These are phyloP conservation scores for Phytophthora hibernalis DNA, from an alignment of 352 stramenopile species.

Conservation along the genomic window DNA sequence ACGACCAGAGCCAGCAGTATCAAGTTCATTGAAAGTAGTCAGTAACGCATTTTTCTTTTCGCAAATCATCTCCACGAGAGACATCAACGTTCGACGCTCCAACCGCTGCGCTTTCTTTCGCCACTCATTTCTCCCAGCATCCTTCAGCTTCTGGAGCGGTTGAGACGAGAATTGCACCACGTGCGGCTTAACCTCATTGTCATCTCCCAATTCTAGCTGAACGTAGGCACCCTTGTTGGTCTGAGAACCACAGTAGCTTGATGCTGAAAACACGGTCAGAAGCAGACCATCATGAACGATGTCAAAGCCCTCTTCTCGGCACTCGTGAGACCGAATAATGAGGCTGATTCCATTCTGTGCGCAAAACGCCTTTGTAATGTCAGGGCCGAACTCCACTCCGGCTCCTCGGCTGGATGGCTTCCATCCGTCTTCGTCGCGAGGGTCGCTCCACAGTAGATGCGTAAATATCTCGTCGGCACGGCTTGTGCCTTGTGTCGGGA, in stretches of 20 bases:
- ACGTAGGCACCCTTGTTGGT: conserved; percentile 91
- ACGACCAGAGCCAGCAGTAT: conserved; percentile 42
- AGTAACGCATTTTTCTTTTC: conserved; percentile 76
- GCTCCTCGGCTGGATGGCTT: conserved; percentile 81
- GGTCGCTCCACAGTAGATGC: conserved; percentile 93
- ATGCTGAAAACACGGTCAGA: conserved; percentile 93
- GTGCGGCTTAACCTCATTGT: conserved; percentile 87
- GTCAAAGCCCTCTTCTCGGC: conserved; percentile 91
- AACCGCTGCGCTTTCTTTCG: conserved; percentile 76
- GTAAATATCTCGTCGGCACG: conserved; percentile 92
- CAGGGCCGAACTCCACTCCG: conserved; percentile 93
- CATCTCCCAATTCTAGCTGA: conserved; percentile 66
- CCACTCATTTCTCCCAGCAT: conserved; percentile 79
- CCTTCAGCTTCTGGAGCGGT: conserved; percentile 74
- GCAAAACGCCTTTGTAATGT: conserved; percentile 93
- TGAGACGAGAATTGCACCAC: conserved; percentile 94
- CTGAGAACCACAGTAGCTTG: conserved; percentile 92
- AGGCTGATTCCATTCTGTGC: conserved; percentile 85
- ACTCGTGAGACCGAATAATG: conserved; percentile 95
- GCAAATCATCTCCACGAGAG: conserved; percentile 79
- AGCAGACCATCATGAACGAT: conserved; percentile 87
- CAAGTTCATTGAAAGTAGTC: conserved; percentile 56
- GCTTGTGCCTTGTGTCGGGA: conserved; percentile 81
- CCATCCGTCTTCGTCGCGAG: conserved; percentile 69
- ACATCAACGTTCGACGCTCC: conserved; percentile 80